These are phyloP conservation scores for Benincasa hispida DNA, from an alignment of 306 rosid genomes.

Conservation along the genomic window DNA sequence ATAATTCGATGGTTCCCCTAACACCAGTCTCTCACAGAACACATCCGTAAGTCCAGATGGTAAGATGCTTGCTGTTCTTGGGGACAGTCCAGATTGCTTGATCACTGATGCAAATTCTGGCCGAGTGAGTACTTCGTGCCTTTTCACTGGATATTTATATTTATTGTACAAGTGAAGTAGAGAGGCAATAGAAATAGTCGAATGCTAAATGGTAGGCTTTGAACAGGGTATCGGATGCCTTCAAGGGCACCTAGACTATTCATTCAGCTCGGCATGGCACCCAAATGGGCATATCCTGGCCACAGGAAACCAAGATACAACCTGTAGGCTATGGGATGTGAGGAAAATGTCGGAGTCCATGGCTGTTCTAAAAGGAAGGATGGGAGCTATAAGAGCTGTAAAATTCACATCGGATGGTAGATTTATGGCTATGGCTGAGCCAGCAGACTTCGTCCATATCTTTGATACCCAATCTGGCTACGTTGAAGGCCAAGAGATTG, in stretches of 20 bases:
- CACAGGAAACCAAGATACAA: conserved; percentile 86
- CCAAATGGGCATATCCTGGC: conserved; percentile 62
- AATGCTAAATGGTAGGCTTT: background rate
- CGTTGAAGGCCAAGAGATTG: conserved; percentile 57
- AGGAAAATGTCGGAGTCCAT: conserved; percentile 60
- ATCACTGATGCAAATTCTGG: conserved; percentile 42
- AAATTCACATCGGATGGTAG: conserved; percentile 70
- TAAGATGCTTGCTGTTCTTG: conserved; percentile 65
- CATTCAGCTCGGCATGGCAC: conserved; percentile 82
- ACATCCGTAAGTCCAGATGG: conserved; percentile 80
- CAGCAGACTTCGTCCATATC: conserved; percentile 82
- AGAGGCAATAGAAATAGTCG: background rate
- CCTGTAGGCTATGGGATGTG: conserved; percentile 73
- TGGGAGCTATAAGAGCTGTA: conserved; percentile 74
- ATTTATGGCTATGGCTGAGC: conserved; percentile 78
- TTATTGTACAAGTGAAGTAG: background rate
- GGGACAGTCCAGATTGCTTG: conserved; percentile 74
- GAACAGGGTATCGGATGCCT: conserved; percentile 33
- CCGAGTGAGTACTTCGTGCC: conserved; percentile 7
- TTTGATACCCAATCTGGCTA: conserved; percentile 59
- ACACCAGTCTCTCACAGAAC: conserved; percentile 29
- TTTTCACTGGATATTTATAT: background rate
- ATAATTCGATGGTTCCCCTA: background rate
- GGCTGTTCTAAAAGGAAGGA: conserved; percentile 62
- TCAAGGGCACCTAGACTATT: conserved; percentile 67